These are phyloP conservation scores for Gossypium schwendimanii DNA, from an alignment of 441 rosid species.

Conservation along the genomic window DNA sequence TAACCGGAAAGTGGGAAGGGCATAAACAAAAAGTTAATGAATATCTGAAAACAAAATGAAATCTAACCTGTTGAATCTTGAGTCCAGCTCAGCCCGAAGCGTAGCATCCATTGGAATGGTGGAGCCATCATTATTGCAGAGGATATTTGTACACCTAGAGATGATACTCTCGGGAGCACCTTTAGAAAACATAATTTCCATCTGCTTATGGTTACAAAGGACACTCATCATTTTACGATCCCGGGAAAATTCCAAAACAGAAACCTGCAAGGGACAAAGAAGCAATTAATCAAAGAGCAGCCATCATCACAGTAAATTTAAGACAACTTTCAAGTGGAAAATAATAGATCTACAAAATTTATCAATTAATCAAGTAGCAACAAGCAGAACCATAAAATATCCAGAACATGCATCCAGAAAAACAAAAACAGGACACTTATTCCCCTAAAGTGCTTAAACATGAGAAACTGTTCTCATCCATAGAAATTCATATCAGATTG, in stretches of 20 bases:
- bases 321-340: background rate
- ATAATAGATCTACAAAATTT: background rate
- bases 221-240: constrained; percentile 99
- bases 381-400: background rate
- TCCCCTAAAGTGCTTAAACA: background rate
- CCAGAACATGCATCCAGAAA: background rate
- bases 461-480: background rate
- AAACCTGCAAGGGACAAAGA: constrained; percentile 49
- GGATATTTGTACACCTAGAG: constrained; percentile 77
- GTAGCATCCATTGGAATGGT: constrained; percentile 64
- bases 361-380: background rate
- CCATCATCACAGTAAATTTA: background rate
- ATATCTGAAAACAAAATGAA: constrained; percentile 5
- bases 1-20: background rate
- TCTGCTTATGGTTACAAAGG: constrained; percentile 75
- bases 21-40: background rate
- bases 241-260: constrained; percentile 81
- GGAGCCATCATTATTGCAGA: constrained; percentile 80
- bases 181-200: constrained; percentile 73
- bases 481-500: background rate
- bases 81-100: constrained; percentile 68
- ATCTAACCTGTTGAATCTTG: constrained; percentile 75
- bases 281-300: background rate
- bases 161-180: constrained; percentile 97
- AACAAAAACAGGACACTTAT: background rate